Conservation (phyloP, 208 protist genomes). For the Trichomonas tenax region DNA sequence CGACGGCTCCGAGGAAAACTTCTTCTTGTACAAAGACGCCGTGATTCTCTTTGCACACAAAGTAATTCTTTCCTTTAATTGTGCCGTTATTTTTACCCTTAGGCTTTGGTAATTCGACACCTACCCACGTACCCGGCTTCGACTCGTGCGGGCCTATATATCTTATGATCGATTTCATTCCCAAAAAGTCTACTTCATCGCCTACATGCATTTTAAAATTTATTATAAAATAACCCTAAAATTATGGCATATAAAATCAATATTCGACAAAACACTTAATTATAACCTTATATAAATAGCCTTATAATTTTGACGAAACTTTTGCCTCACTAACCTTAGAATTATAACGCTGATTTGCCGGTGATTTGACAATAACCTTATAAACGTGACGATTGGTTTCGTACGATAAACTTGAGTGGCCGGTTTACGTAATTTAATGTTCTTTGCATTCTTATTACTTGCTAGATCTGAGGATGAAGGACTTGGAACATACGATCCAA, state of each 20-base stretch:
- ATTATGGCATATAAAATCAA: no score
- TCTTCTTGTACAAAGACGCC: background rate
- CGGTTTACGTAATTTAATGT: background rate
- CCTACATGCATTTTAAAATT: background rate
- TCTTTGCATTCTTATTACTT: background rate
- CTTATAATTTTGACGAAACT: no score
- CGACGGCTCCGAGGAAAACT: background rate
- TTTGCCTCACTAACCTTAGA: no score
- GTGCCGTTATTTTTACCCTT: slow-evolving; percentile 19
- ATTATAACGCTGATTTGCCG: no score
- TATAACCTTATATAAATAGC: no score
- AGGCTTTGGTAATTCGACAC: background rate
- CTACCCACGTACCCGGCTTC: background rate
- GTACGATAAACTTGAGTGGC: background rate
- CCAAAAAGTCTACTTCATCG: background rate
- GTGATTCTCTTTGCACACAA: background rate
- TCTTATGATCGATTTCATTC: background rate
- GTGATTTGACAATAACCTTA: no score
- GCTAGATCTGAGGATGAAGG: background rate
- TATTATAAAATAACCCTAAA: no score
- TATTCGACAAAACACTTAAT: no score
- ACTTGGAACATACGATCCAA: background rate
- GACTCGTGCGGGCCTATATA: background rate
- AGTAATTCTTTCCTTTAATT: slow-evolving; percentile 7
- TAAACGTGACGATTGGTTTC: background rate